Evolutionary conservation across 1,284 basidiomycete genomes (phyloP).

Genomic region (Ustilago shanxiensis): DNA sequence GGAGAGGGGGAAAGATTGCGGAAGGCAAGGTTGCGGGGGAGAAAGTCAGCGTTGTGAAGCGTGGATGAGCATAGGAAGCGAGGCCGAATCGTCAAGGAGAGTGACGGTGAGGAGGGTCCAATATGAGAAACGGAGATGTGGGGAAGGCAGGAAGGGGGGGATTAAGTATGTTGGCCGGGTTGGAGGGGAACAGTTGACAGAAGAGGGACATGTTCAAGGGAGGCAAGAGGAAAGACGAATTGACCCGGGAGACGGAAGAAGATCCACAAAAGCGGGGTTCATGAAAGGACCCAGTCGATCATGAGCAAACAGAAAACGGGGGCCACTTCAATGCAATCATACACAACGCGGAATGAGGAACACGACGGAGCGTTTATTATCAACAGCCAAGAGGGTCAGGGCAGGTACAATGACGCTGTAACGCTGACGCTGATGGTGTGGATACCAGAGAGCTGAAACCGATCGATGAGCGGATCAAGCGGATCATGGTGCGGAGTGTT

Average conservation of each 20-base stretch:
- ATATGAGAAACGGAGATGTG: conserved; percentile 4
- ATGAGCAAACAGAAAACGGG: conserved; percentile 1
- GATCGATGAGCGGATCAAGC: conserved; percentile 23
- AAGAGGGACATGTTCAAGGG: neutral
- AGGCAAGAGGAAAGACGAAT: neutral
- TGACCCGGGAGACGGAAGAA: neutral
- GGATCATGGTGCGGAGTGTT: conserved; percentile 19
- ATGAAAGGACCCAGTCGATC: neutral
- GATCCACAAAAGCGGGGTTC: conserved; percentile 1
- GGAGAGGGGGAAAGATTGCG: neutral
- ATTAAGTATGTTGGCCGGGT: conserved; percentile 12
- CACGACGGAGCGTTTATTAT: too few relatives aligned
- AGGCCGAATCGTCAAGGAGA: neutral
- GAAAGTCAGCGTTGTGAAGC: conserved; percentile 9
- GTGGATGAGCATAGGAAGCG: conserved; percentile 24
- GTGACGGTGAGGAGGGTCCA: conserved; percentile 2
- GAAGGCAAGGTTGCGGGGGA: neutral
- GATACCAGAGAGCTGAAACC: neutral
- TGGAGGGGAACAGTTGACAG: neutral
- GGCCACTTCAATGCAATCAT: neutral
- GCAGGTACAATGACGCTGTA: conserved; percentile 27
- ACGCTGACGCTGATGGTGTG: conserved; percentile 16
- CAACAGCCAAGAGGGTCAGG: conserved; percentile 1
- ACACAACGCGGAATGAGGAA: neutral
- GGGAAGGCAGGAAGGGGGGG: conserved; percentile 2